These are phyloP conservation scores for Fusarium sp. DNA, from an alignment of 2,329 filamentous ascomycete genomes.

Conservation along the genomic window DNA sequence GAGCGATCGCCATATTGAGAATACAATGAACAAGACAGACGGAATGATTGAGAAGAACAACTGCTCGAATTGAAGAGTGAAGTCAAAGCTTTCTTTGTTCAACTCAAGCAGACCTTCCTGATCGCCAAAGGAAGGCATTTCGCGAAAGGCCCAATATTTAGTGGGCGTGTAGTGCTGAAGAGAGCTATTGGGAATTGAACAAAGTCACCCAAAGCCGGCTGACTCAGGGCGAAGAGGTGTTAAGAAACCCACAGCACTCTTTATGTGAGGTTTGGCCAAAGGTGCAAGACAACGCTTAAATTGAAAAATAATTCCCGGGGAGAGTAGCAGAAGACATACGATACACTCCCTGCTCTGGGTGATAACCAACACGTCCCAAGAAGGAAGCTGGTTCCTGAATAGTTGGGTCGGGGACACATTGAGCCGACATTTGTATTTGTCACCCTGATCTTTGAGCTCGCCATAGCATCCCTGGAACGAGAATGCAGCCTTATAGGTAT, in stretches of 20 bases:
- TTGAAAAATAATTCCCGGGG: no score
- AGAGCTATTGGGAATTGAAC: no score
- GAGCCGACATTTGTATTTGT: not conserved
- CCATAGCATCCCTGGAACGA: no score
- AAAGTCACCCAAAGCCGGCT: no score
- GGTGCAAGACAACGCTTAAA: no score
- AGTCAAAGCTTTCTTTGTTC: constrained; percentile 59
- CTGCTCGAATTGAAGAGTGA: constrained; percentile 63
- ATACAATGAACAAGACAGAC: constrained; percentile 54
- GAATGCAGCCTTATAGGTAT: no score
- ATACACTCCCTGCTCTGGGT: not conserved
- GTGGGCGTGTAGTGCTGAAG: not conserved
- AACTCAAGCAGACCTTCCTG: not conserved
- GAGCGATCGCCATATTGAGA: constrained; percentile 52
- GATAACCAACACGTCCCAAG: not conserved
- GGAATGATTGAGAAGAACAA: constrained; percentile 61
- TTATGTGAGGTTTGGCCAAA: not conserved
- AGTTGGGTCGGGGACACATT: not conserved
- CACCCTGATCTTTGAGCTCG: not conserved
- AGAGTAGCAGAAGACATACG: no score
- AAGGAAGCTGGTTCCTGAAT: not conserved
- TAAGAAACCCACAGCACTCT: no score
- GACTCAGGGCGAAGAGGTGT: no score
- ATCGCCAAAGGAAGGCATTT: constrained; percentile 4
- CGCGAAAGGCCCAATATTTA: not conserved